These are phyloP conservation scores for Alternaria sp. DNA, from an alignment of 2,329 filamentous ascomycete species.

Conservation along the genomic window DNA sequence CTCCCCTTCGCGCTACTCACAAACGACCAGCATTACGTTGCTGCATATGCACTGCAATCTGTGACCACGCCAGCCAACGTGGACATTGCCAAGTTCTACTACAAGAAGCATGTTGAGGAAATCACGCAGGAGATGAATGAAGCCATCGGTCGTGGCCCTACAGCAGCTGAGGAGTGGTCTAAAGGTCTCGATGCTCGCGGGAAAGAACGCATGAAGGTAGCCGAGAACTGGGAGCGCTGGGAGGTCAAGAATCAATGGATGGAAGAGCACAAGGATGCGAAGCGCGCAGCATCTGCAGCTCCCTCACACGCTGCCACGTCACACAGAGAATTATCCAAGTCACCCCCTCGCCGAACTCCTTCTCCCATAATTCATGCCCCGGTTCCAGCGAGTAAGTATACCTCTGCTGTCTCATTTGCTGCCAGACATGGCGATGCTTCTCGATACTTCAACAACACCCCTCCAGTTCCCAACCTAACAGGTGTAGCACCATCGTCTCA, in stretches of 20 bases:
- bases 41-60: conserved; percentile 64
- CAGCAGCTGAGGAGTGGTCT: conserved; percentile 78
- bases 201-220: conserved; percentile 67
- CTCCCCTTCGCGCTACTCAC: conserved; percentile 75
- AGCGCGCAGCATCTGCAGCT: conserved; percentile 26
- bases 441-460: conserved; percentile 30
- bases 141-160: conserved; percentile 71
- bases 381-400: conserved; percentile 47
- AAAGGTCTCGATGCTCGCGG: conserved; percentile 76
- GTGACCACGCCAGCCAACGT: conserved; percentile 59
- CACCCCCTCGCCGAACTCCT: conserved; percentile 35
- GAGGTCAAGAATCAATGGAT: conserved; percentile 56
- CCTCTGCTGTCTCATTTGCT: conserved; percentile 27
- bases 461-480: conserved; percentile 41
- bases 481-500: conserved; percentile 40
- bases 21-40: conserved; percentile 67
- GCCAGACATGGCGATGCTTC: conserved; percentile 21
- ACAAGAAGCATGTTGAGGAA: conserved; percentile 67
- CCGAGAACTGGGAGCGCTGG: conserved; percentile 80
- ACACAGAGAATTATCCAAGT: conserved; percentile 32
- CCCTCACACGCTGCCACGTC: conserved; percentile 28
- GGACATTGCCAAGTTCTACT: conserved; percentile 72
- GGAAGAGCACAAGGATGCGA: conserved; percentile 24
- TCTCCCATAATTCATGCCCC: conserved; percentile 48
- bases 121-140: conserved; percentile 70